phyloP scores from a whole-genome alignment of 495 filamentous ascomycete species.

The Talaromyces wortmannii region DNA sequence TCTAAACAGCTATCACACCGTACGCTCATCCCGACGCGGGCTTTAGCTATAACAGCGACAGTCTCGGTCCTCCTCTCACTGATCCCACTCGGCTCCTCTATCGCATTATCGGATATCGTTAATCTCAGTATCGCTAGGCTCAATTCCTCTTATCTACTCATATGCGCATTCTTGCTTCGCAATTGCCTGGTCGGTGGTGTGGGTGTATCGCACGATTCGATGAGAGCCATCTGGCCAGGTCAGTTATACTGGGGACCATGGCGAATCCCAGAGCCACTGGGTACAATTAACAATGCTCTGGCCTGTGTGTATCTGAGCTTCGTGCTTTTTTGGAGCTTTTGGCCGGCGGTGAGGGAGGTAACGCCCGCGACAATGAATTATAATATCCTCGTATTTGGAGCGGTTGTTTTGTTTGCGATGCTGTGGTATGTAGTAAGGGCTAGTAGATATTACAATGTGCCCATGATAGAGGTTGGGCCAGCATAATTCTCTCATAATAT shows the following conservation, averaged over 20 bases:
- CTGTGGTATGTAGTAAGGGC: slow-evolving; percentile 28
- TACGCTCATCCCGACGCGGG: too few relatives aligned
- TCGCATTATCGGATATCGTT: slow-evolving; percentile 39
- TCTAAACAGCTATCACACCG: too few relatives aligned
- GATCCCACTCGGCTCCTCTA: slow-evolving; percentile 38
- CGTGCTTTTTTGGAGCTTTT: slow-evolving; percentile 38
- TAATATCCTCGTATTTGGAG: slow-evolving; percentile 26
- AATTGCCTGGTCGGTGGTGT: slow-evolving; percentile 33
- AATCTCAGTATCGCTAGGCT: slow-evolving; percentile 35
- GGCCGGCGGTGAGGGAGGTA: slow-evolving; percentile 26
- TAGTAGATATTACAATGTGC: slow-evolving; percentile 8
- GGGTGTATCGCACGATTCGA: slow-evolving; percentile 7
- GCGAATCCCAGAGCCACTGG: slow-evolving; percentile 25
- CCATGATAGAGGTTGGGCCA: neutral
- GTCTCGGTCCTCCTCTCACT: slow-evolving; percentile 26
- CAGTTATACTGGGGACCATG: slow-evolving; percentile 31
- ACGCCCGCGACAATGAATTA: slow-evolving; percentile 37
- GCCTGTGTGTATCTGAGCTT: slow-evolving; percentile 27
- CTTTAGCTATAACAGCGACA: too few relatives aligned
- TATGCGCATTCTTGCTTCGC: slow-evolving; percentile 37
- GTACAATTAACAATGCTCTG: slow-evolving; percentile 30
- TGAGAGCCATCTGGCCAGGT: slow-evolving; percentile 10
- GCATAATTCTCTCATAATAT: too few relatives aligned
- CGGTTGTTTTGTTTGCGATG: slow-evolving; percentile 20
- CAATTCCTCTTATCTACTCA: slow-evolving; percentile 37